Conservation (phyloP, 371 early-diverging fungal species). For the Mucor piriformis region DNA sequence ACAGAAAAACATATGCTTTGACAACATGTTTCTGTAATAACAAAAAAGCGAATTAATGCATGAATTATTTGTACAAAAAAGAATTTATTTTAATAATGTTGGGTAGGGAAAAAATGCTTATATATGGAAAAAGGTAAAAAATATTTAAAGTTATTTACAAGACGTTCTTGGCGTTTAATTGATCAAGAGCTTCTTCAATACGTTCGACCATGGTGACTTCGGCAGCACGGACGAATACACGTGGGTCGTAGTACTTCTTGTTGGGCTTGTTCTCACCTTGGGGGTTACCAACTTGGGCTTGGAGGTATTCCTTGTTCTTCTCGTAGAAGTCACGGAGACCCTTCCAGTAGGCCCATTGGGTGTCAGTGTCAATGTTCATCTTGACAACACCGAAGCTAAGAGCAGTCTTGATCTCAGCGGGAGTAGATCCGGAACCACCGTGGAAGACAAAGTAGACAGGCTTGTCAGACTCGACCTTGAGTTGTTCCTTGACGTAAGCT, state of each 20-base stretch:
- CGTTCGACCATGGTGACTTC: slow-evolving; percentile 84
- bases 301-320: slow-evolving; percentile 76
- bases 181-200: slow-evolving; percentile 75
- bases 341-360: slow-evolving; percentile 82
- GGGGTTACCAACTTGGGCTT: slow-evolving; percentile 91
- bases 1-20: not conserved
- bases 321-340: slow-evolving; percentile 78
- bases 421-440: slow-evolving; percentile 91
- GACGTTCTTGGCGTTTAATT: slow-evolving; percentile 74
- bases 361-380: slow-evolving; percentile 90
- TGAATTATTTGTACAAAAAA: slow-evolving; percentile 2
- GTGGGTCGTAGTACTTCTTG: slow-evolving; percentile 95
- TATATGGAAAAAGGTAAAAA: slow-evolving; percentile 3
- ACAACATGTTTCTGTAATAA: not conserved
- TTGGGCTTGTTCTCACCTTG: slow-evolving; percentile 90
- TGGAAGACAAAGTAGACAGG: slow-evolving; percentile 94
- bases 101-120: slow-evolving; percentile 9
- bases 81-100: not conserved
- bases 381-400: slow-evolving; percentile 85
- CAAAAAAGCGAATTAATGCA: not conserved
- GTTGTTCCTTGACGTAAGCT: slow-evolving; percentile 74
- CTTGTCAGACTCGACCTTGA: slow-evolving; percentile 56
- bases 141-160: slow-evolving; percentile 55
- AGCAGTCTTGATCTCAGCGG: slow-evolving; percentile 80
- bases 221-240: slow-evolving; percentile 85